Conservation (phyloP, 2,329 filamentous ascomycete species). For the Plectosphaerella plurivora region DNA sequence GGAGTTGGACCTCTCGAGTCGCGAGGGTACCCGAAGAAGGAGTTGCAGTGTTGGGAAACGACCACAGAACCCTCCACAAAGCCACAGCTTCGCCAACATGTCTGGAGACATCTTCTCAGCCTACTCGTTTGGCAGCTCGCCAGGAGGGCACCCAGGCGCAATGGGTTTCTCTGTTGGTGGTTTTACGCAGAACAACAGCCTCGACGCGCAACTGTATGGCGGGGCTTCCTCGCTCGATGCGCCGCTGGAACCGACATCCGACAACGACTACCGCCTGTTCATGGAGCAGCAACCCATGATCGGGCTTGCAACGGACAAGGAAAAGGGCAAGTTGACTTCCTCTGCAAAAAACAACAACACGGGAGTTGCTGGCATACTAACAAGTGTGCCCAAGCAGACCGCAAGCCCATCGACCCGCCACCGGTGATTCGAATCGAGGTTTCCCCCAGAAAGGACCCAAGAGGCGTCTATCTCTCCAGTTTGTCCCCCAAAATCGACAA, state of each 20-base stretch:
- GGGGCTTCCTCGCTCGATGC: not conserved
- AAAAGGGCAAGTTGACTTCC: not conserved
- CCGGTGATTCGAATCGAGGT: constrained; percentile 72
- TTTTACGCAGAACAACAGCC: not conserved
- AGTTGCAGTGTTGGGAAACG: no score
- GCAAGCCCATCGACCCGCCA: constrained; percentile 84
- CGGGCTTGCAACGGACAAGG: not conserved
- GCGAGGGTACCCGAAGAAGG: no score
- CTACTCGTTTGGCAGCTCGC: not conserved
- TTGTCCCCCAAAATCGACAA: constrained; percentile 26
- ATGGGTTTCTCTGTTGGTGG: not conserved
- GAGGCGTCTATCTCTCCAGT: constrained; percentile 43
- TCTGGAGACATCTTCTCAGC: not conserved
- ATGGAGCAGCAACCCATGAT: not conserved
- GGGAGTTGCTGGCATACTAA: not conserved
- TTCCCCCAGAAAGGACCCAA: constrained; percentile 36
- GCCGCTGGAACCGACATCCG: not conserved
- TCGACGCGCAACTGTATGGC: not conserved
- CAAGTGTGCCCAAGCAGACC: constrained; percentile 42
- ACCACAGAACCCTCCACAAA: not conserved
- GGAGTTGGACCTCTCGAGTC: no score
- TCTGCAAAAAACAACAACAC: not conserved
- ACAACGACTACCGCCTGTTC: not conserved
- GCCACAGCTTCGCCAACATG: not conserved
- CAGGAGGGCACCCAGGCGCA: not conserved